Evolutionary conservation across 1,284 basidiomycete species (phyloP).

Genomic region (Caloboletus inedulis): DNA sequence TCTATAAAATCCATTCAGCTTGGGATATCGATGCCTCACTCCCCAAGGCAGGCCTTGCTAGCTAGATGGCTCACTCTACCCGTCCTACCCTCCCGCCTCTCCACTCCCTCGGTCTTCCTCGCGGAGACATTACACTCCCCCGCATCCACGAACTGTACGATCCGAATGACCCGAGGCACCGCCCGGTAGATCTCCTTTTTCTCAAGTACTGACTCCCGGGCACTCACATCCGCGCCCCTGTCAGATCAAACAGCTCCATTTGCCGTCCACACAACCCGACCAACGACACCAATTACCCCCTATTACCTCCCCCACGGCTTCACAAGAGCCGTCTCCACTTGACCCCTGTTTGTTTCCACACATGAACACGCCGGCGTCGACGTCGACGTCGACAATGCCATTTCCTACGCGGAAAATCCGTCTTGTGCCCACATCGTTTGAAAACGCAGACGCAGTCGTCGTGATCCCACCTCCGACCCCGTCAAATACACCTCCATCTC

Average conservation of each 20-base stretch:
- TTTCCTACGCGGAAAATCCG: constrained; percentile 34
- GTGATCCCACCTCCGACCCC: constrained; percentile 37
- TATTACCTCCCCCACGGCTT: neutral
- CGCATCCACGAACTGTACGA: constrained; percentile 27
- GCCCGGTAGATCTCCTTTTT: constrained; percentile 25
- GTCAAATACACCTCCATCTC: constrained; percentile 8
- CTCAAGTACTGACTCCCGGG: neutral
- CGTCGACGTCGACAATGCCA: neutral
- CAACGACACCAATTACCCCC: constrained; percentile 7
- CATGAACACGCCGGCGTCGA: constrained; percentile 15
- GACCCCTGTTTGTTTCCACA: constrained; percentile 17
- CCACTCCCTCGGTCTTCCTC: constrained; percentile 48
- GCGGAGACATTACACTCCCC: constrained; percentile 18
- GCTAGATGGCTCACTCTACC: constrained; percentile 33
- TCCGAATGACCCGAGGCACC: constrained; percentile 31
- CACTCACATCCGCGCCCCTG: neutral
- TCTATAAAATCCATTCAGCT: constrained; percentile 28
- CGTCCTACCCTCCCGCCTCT: constrained; percentile 60
- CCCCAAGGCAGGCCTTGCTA: constrained; percentile 36
- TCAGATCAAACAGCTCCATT: constrained; percentile 7
- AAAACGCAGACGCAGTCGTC: constrained; percentile 53
- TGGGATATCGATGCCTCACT: constrained; percentile 9
- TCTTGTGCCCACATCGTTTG: constrained; percentile 48
- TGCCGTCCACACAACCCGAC: neutral
- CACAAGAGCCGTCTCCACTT: constrained; percentile 20